A percentile compares a stretch with the other conserved stretches of the same genome.
Evolutionary conservation across 208 protist species (phyloP).

Genomic region (Leishmania braziliensis): DNA sequence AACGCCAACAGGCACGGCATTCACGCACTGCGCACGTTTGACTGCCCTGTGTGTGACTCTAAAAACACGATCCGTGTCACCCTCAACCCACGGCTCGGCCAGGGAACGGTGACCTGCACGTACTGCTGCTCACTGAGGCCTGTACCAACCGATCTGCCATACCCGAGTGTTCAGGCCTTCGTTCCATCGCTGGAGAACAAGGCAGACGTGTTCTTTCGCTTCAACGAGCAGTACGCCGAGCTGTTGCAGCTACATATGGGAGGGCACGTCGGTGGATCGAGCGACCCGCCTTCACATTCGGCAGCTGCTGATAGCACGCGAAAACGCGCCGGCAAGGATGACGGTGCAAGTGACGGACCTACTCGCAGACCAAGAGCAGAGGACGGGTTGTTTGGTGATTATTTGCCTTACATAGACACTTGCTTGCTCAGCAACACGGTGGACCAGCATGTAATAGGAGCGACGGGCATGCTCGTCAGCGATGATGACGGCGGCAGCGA

Average conservation of each 20-base stretch:
- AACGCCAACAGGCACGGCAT: constrained; percentile 63
- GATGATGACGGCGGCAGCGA: constrained; percentile 5
- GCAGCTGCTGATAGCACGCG: neutral
- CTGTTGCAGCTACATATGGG: constrained; percentile 29
- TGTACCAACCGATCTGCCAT: constrained; percentile 67
- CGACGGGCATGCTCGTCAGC: neutral
- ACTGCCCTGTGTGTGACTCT: constrained; percentile 82
- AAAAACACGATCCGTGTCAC: constrained; percentile 72
- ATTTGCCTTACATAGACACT: neutral
- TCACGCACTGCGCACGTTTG: constrained; percentile 64
- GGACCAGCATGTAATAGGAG: neutral
- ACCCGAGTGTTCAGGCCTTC: constrained; percentile 64
- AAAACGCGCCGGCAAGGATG: neutral
- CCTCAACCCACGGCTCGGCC: constrained; percentile 43
- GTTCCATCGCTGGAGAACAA: constrained; percentile 79
- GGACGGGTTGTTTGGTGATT: neutral
- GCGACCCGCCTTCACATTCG: neutral
- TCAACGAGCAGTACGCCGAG: constrained; percentile 61
- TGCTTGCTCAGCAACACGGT: neutral
- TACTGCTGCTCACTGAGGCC: constrained; percentile 69
- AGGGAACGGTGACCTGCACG: constrained; percentile 68
- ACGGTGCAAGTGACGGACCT: neutral
- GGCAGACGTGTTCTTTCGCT: constrained; percentile 86
- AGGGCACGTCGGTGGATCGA: neutral
- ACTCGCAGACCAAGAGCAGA: neutral